Percentiles rank a stretch among this genome's conserved stretches.
Evolutionary conservation across 2,329 filamentous ascomycete genomes (phyloP).

Genomic region (Rachicladosporium sp.): DNA sequence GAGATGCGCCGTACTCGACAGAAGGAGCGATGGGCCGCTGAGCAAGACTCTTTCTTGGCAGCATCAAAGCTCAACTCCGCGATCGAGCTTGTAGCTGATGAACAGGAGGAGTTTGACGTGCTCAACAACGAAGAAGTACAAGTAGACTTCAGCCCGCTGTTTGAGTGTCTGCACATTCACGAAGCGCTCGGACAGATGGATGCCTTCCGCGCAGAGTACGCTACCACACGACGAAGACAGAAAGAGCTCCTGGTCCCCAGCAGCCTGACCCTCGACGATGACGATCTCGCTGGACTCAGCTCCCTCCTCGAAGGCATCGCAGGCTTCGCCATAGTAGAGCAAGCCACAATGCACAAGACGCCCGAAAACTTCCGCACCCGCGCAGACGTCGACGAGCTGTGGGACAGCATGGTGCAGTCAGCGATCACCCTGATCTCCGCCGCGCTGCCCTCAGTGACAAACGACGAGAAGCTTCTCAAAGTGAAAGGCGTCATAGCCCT

Average conservation of each 20-base stretch:
- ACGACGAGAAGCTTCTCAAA: constrained; percentile 82
- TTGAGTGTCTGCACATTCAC: constrained; percentile 92
- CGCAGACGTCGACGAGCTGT: constrained; percentile 91
- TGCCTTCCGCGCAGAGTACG: constrained; percentile 81
- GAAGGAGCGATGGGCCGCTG: constrained; percentile 55
- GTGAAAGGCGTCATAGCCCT: constrained; percentile 87
- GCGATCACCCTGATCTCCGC: constrained; percentile 72
- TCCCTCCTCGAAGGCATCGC: constrained; percentile 86
- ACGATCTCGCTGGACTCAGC: constrained; percentile 77
- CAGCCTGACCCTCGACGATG: constrained; percentile 63
- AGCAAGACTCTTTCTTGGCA: constrained; percentile 59
- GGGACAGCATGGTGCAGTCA: constrained; percentile 94
- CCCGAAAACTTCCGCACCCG: constrained; percentile 63
- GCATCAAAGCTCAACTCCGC: constrained; percentile 91
- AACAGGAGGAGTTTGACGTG: constrained; percentile 89
- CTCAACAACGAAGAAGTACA: constrained; percentile 90
- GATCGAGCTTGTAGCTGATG: constrained; percentile 89
- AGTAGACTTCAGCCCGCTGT: constrained; percentile 87
- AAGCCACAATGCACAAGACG: constrained; percentile 77
- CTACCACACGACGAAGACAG: constrained; percentile 77
- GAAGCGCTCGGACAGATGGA: constrained; percentile 87
- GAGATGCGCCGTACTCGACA: constrained; percentile 74
- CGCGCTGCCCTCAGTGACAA: constrained; percentile 65
- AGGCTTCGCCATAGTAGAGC: constrained; percentile 93
- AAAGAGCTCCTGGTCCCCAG: constrained; percentile 79